Conservation (phyloP, 805 yeast species). For the Saccharomycopsis fibuligera region DNA sequence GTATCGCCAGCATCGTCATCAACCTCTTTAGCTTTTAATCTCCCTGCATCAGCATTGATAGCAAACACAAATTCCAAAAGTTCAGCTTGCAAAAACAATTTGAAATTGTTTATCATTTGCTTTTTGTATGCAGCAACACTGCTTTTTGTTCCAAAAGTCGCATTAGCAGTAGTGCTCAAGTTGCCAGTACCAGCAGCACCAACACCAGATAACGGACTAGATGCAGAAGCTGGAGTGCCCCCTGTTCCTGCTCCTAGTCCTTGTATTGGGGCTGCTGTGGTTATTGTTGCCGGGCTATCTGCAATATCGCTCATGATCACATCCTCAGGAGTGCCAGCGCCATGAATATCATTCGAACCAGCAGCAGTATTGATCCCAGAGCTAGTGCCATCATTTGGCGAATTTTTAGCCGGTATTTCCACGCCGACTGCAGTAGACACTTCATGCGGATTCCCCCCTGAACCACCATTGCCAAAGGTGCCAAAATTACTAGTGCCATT, state of each 20-base stretch:
- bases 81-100: slow-evolving; percentile 31
- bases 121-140: slow-evolving; percentile 2
- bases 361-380: no score
- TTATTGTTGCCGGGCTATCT: no score
- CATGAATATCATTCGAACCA: no score
- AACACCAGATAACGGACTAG: no score
- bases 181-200: background rate
- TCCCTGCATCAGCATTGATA: slow-evolving; percentile 21
- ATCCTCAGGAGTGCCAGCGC: no score
- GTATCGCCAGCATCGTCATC: background rate
- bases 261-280: no score
- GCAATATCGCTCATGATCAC: no score
- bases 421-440: background rate
- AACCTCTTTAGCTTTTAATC: background rate
- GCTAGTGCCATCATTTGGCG: slow-evolving; percentile 3
- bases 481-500: background rate
- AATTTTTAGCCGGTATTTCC: background rate
- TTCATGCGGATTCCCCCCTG: no score
- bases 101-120: slow-evolving; percentile 10
- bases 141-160: no score
- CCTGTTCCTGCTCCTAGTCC: no score
- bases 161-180: background rate
- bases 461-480: no score
- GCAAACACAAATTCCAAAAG: slow-evolving; percentile 35
- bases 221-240: no score